phyloP scores from a whole-genome alignment of 306 rosid species.

The Prunus salicina region DNA sequence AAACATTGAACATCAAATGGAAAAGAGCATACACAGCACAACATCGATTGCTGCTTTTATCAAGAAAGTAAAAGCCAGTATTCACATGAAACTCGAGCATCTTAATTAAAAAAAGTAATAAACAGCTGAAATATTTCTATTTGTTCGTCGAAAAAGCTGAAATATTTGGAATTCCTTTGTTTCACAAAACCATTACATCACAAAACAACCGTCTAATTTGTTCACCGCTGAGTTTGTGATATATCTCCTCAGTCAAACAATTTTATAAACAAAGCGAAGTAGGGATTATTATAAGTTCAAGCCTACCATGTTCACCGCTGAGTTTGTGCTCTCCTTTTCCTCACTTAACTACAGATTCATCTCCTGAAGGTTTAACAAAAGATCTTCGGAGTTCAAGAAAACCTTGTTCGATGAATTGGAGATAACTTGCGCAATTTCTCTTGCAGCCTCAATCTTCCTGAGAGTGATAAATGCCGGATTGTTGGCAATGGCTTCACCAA shows the following conservation, averaged over 20 bases:
- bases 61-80: too few species aligned
- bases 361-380: slow-evolving; percentile 69
- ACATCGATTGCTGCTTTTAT: not conserved
- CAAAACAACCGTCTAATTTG: not conserved
- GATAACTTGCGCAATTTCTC: slow-evolving; percentile 71
- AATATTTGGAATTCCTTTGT: not conserved
- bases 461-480: slow-evolving; percentile 78
- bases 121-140: not conserved
- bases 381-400: slow-evolving; percentile 62
- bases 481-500: slow-evolving; percentile 77
- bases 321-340: slow-evolving; percentile 23
- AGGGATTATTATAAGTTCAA: not conserved
- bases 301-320: not conserved
- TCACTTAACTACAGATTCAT: slow-evolving; percentile 41
- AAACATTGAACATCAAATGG: not conserved
- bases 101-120: not conserved
- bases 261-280: not conserved
- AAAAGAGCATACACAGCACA: not conserved
- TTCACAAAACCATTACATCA: not conserved
- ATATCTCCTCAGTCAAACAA: not conserved
- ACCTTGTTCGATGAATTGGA: slow-evolving; percentile 63
- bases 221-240: not conserved
- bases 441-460: slow-evolving; percentile 90
- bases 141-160: not conserved
- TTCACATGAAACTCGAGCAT: not conserved